A percentile compares a stretch with the other conserved stretches of the same genome.
phyloP scores from a whole-genome alignment of 202 grass and related monocot genomes.

The Zoysia matrella region DNA sequence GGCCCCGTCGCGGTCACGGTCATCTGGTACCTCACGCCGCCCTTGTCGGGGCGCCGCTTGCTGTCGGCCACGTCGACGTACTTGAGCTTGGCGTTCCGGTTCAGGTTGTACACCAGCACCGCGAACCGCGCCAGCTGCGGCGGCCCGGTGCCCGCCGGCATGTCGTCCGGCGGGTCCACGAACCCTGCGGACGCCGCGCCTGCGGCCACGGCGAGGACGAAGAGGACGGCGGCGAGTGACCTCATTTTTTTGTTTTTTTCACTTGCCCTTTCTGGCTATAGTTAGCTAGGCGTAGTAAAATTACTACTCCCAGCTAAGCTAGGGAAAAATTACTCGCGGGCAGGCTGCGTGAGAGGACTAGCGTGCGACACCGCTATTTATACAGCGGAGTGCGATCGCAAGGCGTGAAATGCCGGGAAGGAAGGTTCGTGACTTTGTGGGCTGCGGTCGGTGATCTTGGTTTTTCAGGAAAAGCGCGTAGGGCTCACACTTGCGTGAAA shows the following conservation, averaged over 20 bases:
- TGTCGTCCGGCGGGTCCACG: not conserved
- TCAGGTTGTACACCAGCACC: slow-evolving; percentile 52
- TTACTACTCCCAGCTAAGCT: slow-evolving; percentile 4
- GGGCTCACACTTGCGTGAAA: not conserved
- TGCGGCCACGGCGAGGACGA: not conserved
- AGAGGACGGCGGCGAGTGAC: slow-evolving; percentile 7
- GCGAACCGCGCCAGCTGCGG: slow-evolving; percentile 42
- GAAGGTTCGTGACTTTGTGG: slow-evolving; percentile 38
- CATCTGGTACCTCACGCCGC: slow-evolving; percentile 45
- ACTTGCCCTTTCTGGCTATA: not conserved
- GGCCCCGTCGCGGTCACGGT: slow-evolving; percentile 30
- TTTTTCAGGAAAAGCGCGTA: slow-evolving; percentile 29
- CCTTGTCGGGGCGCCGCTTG: not conserved
- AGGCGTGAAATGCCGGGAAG: slow-evolving; percentile 31
- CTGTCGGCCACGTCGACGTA: slow-evolving; percentile 31
- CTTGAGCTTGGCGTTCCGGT: slow-evolving; percentile 24
- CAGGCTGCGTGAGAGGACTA: not conserved
- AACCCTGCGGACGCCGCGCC: not conserved
- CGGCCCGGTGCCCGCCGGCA: slow-evolving; percentile 18
- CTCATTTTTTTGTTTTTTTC: slow-evolving; percentile 12
- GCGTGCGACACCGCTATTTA: slow-evolving; percentile 13
- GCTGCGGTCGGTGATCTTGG: slow-evolving; percentile 20
- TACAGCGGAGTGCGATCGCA: not conserved
- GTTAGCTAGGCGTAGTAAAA: not conserved
- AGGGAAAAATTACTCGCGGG: not conserved